Conservation (phyloP, 192 early-diverging fungal species). For the Spinellus fusiger region DNA sequence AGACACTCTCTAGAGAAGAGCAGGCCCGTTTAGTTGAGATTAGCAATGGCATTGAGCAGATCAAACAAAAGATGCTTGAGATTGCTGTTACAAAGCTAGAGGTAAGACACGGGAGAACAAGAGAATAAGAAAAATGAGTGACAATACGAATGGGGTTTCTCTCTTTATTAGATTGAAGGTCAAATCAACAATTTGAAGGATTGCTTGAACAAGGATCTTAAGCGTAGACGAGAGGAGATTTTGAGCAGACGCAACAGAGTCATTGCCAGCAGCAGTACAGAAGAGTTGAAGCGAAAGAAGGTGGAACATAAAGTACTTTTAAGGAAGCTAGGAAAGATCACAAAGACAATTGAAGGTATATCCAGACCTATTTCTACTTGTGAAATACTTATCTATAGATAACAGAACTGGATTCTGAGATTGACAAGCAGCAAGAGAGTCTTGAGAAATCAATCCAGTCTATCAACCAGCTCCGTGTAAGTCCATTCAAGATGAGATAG, state of each 20-base stretch:
- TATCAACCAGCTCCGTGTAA: not conserved
- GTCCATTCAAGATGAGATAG: too few relatives aligned
- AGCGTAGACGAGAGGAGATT: conserved; percentile 61
- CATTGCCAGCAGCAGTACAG: conserved; percentile 38
- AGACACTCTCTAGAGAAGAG: conserved; percentile 50
- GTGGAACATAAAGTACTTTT: conserved; percentile 22
- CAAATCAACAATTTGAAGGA: conserved; percentile 67
- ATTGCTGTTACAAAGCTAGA: conserved; percentile 46
- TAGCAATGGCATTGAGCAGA: conserved; percentile 41
- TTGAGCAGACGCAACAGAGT: conserved; percentile 54
- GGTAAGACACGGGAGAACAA: conserved; percentile 26
- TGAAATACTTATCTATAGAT: not conserved
- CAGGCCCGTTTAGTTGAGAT: conserved; percentile 44
- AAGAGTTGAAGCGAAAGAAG: conserved; percentile 23
- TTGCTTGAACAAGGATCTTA: conserved; percentile 65
- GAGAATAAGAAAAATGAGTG: not conserved
- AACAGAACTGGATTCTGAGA: conserved; percentile 21
- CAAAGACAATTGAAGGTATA: conserved; percentile 30
- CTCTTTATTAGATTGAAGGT: conserved; percentile 54
- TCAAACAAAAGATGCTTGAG: conserved; percentile 51
- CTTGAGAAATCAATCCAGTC: not conserved
- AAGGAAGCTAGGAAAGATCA: conserved; percentile 32
- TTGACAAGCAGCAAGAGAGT: conserved; percentile 6
- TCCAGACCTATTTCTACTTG: not conserved
- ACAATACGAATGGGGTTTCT: not conserved